A percentile compares a stretch with the other conserved stretches of the same genome.
phyloP scores from a whole-genome alignment of 2,329 filamentous ascomycete genomes.

The Ceratocystis cacaofunesta region DNA sequence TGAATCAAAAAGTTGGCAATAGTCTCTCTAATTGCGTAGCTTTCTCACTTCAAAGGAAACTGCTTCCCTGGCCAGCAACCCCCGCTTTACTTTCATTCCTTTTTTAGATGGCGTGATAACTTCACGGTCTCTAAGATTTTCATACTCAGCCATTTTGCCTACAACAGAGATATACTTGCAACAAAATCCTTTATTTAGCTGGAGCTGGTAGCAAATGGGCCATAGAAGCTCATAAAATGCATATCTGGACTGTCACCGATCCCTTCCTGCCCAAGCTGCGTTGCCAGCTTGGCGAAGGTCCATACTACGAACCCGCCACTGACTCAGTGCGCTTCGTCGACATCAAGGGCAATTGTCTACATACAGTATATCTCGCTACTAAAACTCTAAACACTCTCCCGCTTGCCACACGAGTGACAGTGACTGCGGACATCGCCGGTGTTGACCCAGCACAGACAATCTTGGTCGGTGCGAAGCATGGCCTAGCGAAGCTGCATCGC shows the following conservation, averaged over 20 bases:
- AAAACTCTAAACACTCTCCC: slow-evolving; percentile 47
- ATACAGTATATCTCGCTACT: slow-evolving; percentile 48
- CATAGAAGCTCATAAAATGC: slow-evolving; percentile 20
- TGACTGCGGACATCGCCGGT: slow-evolving; percentile 67
- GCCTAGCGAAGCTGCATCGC: slow-evolving; percentile 63
- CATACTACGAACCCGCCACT: slow-evolving; percentile 53
- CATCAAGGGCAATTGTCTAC: slow-evolving; percentile 61
- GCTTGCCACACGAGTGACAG: slow-evolving; percentile 40
- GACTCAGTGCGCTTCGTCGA: slow-evolving; percentile 65
- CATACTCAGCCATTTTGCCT: not conserved
- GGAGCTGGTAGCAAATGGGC: too few species aligned
- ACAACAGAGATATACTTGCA: not conserved
- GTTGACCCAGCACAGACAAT: slow-evolving; percentile 48
- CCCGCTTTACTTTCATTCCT: not conserved
- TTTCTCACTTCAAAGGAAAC: not conserved
- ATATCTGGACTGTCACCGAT: slow-evolving; percentile 37
- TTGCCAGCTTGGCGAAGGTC: slow-evolving; percentile 58
- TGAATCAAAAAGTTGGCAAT: not conserved
- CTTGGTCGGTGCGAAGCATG: slow-evolving; percentile 65
- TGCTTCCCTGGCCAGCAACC: not conserved
- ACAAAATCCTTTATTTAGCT: not conserved
- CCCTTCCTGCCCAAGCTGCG: slow-evolving; percentile 44
- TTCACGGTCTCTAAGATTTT: not conserved
- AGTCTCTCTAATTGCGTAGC: not conserved
- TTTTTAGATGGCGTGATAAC: not conserved